phyloP scores from a whole-genome alignment of 1,284 basidiomycete species.

The Trichosporon faecale region DNA sequence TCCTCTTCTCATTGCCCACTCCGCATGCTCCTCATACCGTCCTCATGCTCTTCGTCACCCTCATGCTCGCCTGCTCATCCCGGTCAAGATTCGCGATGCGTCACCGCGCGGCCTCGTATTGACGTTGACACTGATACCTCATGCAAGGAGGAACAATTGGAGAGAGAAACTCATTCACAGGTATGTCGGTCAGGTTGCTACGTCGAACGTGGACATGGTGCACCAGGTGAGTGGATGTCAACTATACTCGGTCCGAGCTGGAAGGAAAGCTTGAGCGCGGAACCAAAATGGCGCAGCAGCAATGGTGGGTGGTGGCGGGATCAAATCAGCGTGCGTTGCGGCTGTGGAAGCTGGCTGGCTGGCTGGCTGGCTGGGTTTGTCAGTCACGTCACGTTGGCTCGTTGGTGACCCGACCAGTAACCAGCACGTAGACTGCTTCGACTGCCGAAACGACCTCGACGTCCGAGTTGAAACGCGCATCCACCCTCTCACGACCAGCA shows the following conservation, averaged over 20 bases:
- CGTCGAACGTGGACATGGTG: background rate
- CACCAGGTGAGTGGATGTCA: background rate
- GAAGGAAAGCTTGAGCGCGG: background rate
- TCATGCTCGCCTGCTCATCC: background rate
- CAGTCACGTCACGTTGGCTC: background rate
- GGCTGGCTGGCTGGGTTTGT: background rate
- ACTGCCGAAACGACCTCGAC: conserved; percentile 4
- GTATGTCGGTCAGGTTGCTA: background rate
- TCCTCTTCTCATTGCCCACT: conserved; percentile 7
- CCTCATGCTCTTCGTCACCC: background rate
- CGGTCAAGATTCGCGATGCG: background rate
- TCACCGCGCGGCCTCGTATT: background rate
- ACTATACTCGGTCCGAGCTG: background rate
- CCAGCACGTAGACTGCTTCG: background rate
- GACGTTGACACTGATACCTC: background rate
- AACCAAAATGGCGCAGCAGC: background rate
- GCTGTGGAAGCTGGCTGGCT: background rate
- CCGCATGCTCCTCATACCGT: background rate
- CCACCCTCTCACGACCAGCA: background rate
- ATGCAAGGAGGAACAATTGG: background rate
- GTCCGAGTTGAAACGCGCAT: conserved; percentile 11
- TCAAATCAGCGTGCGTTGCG: background rate
- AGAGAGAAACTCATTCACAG: background rate
- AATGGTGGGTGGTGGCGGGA: background rate
- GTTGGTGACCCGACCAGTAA: conserved; percentile 6